Base-by-base conservation (phyloP, 1,284 basidiomycete species). In the Fomitopsis betulina region DNA sequence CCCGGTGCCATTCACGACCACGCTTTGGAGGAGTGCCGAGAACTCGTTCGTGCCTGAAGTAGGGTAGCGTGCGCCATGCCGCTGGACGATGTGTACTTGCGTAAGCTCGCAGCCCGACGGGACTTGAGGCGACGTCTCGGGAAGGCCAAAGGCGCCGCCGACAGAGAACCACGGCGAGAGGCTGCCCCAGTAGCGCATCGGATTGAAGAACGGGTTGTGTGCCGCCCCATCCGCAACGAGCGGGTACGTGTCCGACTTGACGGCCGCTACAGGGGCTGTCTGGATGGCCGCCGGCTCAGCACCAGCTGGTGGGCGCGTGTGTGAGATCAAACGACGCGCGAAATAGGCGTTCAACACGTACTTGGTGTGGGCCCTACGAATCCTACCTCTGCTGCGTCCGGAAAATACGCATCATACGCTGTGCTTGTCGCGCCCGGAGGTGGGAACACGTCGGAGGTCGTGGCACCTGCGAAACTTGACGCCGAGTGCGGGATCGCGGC, bases 101-200 rank as follows among this genome's bases (percentile, higher is more conserved):
- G 71, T 77, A 50, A 86, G 68, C 35, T 71, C 69, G 67, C 84
- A 86, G 0, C 76, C 73, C 0, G 76, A 73, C 0, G 84, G 85
- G 5, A 84, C 66, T 8, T 74, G 56, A 1, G 81, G 77, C 5
- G 79, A 77, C 1, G 84, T 74, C 25, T 79, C 67, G 38, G 73
- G 73, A 13, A 87, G 73, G 17, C 84, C 85, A 63, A 84, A 85
- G 4, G 67, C 68, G 53, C 62, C 69, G 17, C 76, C 71, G 33
- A 85, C 77, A 3, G 82, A 84, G 65, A 79, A 79, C 77, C 80
- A 82, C 3, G 85, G 85, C 0, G 79, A 73, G 21, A 87, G 76
- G 65, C 81, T 84, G 19, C 83, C 86, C 74, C 81, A 79, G 62
- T 78, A 73, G 53, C 63, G 66, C 21, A 67, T 53, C 5, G 66